Percentiles rank a stretch among this genome's conserved stretches.
phyloP scores from a whole-genome alignment of 352 stramenopile species.

The Pythium myriotylum region DNA sequence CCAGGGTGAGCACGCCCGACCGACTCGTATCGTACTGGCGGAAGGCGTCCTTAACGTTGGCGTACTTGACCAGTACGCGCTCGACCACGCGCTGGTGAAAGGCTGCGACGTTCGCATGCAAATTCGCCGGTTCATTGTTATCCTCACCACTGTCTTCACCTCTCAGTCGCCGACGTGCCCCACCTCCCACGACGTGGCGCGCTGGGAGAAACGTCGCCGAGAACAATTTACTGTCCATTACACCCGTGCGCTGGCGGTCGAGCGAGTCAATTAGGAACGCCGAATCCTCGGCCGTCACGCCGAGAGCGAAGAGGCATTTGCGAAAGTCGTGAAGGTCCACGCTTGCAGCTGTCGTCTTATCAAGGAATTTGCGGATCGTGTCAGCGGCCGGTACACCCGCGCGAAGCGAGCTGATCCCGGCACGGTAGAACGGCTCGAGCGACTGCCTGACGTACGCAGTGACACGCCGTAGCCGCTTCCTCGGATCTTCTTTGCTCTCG shows the following conservation, averaged over 20 bases:
- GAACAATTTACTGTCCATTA: conserved; percentile 26
- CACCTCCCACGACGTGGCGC: background rate
- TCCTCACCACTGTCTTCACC: conserved; percentile 6
- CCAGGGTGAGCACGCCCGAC: conserved; percentile 39
- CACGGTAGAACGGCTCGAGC: conserved; percentile 30
- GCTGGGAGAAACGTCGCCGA: conserved; percentile 29
- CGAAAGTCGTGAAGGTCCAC: conserved; percentile 33
- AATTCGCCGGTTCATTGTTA: conserved; percentile 3
- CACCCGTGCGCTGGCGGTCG: conserved; percentile 22
- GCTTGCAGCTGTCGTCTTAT: background rate
- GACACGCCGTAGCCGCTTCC: conserved; percentile 24
- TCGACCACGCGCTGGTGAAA: conserved; percentile 68
- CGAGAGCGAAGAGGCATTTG: conserved; percentile 45
- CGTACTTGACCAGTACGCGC: conserved; percentile 50
- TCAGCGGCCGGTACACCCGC: conserved; percentile 27
- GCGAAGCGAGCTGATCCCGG: background rate
- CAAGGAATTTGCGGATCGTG: conserved; percentile 37
- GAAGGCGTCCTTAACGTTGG: conserved; percentile 70
- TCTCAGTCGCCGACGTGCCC: background rate
- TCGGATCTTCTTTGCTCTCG: conserved; percentile 1
- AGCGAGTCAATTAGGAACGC: conserved; percentile 35
- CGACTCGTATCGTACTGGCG: conserved; percentile 60
- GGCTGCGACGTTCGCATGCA: conserved; percentile 27
- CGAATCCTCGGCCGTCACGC: conserved; percentile 31
- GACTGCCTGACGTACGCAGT: conserved; percentile 31